A percentile compares a stretch with the other conserved stretches of the same genome.
These are phyloP conservation scores for Crucibulum laeve DNA, from an alignment of 768 basidiomycete species.

Conservation along the genomic window DNA sequence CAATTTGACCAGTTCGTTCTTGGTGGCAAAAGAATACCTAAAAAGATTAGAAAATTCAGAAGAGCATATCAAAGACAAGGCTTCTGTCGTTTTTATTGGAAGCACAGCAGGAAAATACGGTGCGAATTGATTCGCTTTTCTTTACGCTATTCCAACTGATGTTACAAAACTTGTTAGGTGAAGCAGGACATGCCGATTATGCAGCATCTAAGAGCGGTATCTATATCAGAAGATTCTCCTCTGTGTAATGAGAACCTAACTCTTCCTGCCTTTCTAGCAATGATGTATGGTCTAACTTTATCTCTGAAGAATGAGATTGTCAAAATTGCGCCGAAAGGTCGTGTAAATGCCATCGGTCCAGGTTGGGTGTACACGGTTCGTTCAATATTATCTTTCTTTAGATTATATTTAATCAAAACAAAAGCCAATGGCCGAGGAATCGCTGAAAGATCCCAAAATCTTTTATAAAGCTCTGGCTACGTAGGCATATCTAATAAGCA, in stretches of 20 bases:
- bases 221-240: constrained; percentile 7
- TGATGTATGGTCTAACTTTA: constrained; percentile 70
- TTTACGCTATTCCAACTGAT: neutral
- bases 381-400: neutral
- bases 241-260: neutral
- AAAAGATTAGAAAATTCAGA: constrained; percentile 33
- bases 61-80: constrained; percentile 44
- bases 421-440: constrained; percentile 51
- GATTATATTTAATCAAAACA: neutral
- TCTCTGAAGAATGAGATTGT: constrained; percentile 81
- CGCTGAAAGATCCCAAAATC: constrained; percentile 49
- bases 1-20: constrained; percentile 66
- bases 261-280: constrained; percentile 35
- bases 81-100: constrained; percentile 62
- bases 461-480: constrained; percentile 62
- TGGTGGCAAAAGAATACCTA: constrained; percentile 63
- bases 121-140: constrained; percentile 4
- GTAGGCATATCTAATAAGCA: constrained; percentile 30
- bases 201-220: constrained; percentile 65
- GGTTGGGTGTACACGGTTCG: constrained; percentile 59
- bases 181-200: constrained; percentile 65
- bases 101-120: constrained; percentile 73
- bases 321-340: constrained; percentile 61
- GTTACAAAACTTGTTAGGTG: constrained; percentile 23
- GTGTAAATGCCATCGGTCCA: constrained; percentile 70